Evolutionary conservation across 2,329 filamentous ascomycete species (phyloP).

Genomic region (Cylindrodendrum hubeiense): DNA sequence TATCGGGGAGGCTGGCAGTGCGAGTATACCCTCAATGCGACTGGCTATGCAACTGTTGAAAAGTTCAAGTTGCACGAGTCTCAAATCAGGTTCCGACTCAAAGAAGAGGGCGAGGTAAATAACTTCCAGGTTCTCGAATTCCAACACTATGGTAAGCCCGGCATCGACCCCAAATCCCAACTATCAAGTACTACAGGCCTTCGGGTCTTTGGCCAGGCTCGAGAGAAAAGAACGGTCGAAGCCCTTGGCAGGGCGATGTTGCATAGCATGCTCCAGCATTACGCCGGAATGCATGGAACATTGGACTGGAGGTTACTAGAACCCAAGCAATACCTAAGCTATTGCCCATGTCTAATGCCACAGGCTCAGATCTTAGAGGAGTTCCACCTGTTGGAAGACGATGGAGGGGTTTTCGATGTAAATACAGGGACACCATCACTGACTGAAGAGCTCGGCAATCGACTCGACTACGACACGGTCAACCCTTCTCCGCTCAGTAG

Average conservation of each 20-base stretch:
- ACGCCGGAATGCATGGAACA: background rate
- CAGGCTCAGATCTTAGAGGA: background rate
- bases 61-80: conserved; percentile 64
- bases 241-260: background rate
- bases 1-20: conserved; percentile 62
- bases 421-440: no score
- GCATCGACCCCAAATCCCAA: background rate
- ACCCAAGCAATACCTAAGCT: background rate
- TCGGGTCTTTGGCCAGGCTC: background rate
- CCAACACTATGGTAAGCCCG: background rate
- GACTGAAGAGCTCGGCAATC: no score
- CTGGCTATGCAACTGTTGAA: conserved; percentile 59
- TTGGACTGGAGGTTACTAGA: background rate
- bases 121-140: conserved; percentile 24
- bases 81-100: conserved; percentile 59
- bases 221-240: background rate
- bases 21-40: conserved; percentile 58
- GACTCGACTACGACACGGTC: background rate
- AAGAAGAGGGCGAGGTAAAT: conserved; percentile 35
- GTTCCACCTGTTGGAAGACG: background rate
- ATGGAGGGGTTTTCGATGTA: conserved; percentile 37
- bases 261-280: background rate
- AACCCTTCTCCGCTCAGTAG: no score
- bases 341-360: background rate
- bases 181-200: background rate